Percentiles rank a stretch among this genome's conserved stretches.
Conservation (phyloP, 305 asterid genomes). For the Solanum hybrid region DNA sequence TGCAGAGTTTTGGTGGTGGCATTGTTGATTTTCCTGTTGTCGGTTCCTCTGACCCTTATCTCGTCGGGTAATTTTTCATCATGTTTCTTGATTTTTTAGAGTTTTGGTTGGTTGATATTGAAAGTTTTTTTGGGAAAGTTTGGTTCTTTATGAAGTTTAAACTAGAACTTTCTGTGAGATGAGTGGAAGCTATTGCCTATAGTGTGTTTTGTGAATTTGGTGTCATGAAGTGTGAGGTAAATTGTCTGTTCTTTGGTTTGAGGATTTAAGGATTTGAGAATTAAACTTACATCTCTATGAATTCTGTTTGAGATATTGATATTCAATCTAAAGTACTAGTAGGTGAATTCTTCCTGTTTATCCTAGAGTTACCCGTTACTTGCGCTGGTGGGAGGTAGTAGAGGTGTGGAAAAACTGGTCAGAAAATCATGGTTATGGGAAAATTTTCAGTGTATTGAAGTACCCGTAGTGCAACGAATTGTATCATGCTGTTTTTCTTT, state of each 20-base stretch:
- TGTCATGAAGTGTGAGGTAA: background rate
- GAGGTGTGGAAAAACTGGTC: background rate
- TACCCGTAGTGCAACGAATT: background rate
- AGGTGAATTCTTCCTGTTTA: background rate
- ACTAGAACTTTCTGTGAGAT: background rate
- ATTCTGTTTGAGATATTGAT: background rate
- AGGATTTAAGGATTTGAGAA: background rate
- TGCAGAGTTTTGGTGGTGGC: slow-evolving; percentile 74
- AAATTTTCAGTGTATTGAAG: background rate
- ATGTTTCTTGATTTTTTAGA: background rate
- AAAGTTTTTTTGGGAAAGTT: background rate
- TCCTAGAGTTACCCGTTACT: background rate
- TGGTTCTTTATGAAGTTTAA: background rate
- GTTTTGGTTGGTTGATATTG: background rate
- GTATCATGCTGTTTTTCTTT: background rate
- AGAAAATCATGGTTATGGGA: background rate
- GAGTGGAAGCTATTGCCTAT: background rate
- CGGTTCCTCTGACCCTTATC: slow-evolving; percentile 74
- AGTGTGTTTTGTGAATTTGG: background rate
- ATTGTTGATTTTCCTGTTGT: slow-evolving; percentile 65
- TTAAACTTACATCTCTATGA: background rate
- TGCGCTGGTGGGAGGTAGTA: background rate
- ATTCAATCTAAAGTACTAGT: background rate
- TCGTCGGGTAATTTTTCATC: slow-evolving; percentile 44
- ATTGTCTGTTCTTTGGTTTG: background rate